A percentile compares a stretch with the other conserved stretches of the same genome.
Conservation (phyloP, 2,329 filamentous ascomycete genomes). For the Colletotrichum tropicicola region DNA sequence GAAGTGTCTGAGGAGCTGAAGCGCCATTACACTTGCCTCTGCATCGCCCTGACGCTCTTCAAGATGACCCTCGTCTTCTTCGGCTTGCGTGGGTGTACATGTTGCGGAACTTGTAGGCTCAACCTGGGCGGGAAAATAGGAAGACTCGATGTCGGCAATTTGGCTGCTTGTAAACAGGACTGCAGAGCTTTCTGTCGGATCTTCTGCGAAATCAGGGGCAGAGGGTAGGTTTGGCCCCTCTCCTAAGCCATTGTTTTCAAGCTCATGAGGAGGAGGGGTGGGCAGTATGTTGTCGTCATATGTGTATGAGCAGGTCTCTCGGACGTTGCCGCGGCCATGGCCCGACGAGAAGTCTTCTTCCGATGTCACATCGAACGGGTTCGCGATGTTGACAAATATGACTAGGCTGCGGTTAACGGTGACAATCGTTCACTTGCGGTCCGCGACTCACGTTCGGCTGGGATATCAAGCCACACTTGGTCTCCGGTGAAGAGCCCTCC, state of each 20-base stretch:
- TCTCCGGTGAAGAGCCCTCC: neutral
- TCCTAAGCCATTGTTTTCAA: neutral
- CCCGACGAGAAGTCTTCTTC: neutral
- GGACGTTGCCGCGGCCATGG: neutral
- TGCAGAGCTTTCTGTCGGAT: neutral
- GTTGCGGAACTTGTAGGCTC: neutral
- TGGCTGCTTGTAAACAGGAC: neutral
- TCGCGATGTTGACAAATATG: neutral
- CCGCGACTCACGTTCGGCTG: neutral
- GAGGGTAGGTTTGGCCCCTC: neutral
- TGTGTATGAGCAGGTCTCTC: neutral
- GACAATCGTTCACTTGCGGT: too few species aligned
- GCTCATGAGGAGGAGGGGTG: neutral
- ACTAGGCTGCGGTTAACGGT: neutral
- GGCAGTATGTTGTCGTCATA: neutral
- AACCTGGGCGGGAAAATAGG: neutral
- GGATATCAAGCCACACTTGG: neutral
- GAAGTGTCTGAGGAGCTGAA: conserved; percentile 7
- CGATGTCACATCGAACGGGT: neutral
- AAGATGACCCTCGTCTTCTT: neutral
- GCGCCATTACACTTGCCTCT: neutral
- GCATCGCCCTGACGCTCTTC: neutral
- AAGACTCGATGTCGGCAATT: neutral
- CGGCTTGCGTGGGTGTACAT: neutral
- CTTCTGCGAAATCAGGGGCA: neutral